Evolutionary conservation across 805 yeast species (phyloP), one percentile per base, ranked within the genome.

Genomic region (Starmerella sp.): DNA sequence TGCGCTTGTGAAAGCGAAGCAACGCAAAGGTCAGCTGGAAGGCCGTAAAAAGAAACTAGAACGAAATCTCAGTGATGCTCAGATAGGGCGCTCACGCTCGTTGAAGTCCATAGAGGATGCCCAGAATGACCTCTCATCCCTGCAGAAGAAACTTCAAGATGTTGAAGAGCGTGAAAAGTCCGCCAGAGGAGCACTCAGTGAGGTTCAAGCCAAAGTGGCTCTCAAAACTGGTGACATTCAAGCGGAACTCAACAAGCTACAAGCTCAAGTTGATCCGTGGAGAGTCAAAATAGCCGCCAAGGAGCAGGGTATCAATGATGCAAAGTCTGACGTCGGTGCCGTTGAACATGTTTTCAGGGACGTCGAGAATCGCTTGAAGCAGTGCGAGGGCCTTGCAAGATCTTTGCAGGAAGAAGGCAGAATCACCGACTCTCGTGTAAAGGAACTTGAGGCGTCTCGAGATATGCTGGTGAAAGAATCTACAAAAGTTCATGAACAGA

Each of bases 221-320:
- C 83, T 80, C 48, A 86, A 87, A 65, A 91, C 97, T 0, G 75
- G 80, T 10, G 81, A 71, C 2, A 75, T 84, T 54, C 79, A 90
- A 0, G 76, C 75, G 8, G 77, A 85, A 63, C 84, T 90, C 51
- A 84, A 80, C 60, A 62, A 64, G 13, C 69, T 81, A 41, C 90
- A 86, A 65, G 75, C 73, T 7, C 75, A 83, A 57, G 70, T 88
- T 6, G 90, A 86, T 60, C 98, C 97, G 0, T 88, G 95, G 90
- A 80, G 80, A 56, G 82, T 77, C 31, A 77, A 80, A 59, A 50
- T 57, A 6, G 70, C 89, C 34, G 81, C 78, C 56, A 76, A 77
- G 14, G 51, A 51, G 42, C 55, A 50, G 15, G 28, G 47, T 42
- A 69, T 81, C 38, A 88, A 86, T 64, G 74, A 73, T 9, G 81